Base-by-base conservation (phyloP, 352 stramenopile genomes). In the Peronospora destructor region DNA sequence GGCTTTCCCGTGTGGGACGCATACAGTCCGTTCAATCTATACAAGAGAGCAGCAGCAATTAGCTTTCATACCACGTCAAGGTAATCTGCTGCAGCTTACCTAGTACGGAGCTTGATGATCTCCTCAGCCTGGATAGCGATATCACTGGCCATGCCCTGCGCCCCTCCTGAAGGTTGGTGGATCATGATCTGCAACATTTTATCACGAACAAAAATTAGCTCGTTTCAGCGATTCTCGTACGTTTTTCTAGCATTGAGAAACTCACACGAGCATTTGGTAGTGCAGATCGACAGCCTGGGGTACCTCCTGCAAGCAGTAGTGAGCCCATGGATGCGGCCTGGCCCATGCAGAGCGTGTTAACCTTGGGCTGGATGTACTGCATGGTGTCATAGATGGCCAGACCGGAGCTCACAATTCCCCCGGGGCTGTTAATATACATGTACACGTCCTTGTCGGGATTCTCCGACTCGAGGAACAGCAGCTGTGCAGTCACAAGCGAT, bases 401-500 rank as follows among this genome's bases (percentile, higher is more conserved):
- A 3, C 96, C 96, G 26, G 95, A 95, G 58, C 95, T 98, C 53
- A 99, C 96, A 25, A 95, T 90, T 35, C 96, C 96, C 35, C 96
- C 95, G 21, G 96, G 96, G 59, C 86, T 98, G 76, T 99, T 99
- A 59, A 99, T 98, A 76, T 99, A 99, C 63, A 99, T 91, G 72
- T 96, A 98, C 59, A 99, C 96, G 53, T 97, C 94, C 76, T 98
- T 98, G 42, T 95, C 89, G 10, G 83, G 87, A 64, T 98, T 87
- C 73, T 99, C 96, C 16, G 84, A 86, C 65, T 97, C 95, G 56
- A 98, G 80, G 69, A 98, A 98, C 52, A 99, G 71, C 55, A 94
- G 62, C 61, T 94, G 83, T 44, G 83, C 80, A 7, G 83, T 91
- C 55, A 91, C 78, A 33, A 91, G 49, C 45, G 78, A 88, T 44